Percentiles rank a stretch among this genome's conserved stretches.
Evolutionary conservation across 306 rosid species (phyloP).

Genomic region (Ormosia semicastrata): DNA sequence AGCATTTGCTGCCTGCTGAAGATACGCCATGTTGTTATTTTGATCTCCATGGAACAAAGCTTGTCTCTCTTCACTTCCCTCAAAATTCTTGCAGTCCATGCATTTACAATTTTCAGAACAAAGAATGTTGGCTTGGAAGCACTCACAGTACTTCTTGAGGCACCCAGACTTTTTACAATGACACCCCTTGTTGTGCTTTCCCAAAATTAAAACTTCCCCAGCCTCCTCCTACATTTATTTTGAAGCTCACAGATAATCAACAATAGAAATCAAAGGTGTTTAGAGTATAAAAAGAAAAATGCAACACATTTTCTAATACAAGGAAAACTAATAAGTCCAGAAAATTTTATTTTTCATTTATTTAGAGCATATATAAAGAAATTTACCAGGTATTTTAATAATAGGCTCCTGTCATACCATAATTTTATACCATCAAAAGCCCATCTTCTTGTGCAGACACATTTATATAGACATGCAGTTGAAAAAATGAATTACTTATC

Average conservation of each 20-base stretch:
- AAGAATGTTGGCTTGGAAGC: conserved; percentile 99
- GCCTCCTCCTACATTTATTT: conserved; percentile 76
- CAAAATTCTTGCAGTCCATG: conserved; percentile 98
- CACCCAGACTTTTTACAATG: conserved; percentile 99
- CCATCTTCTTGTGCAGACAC: conserved; percentile 2
- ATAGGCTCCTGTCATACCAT: conserved; percentile 6
- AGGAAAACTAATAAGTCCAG: not conserved
- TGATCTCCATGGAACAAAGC: conserved; percentile 95
- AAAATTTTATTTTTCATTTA: not conserved
- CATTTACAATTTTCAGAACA: conserved; percentile 99
- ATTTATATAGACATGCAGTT: not conserved
- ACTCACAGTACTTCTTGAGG: conserved; percentile 97
- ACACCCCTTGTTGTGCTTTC: conserved; percentile 98
- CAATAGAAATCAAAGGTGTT: not conserved
- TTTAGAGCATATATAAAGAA: not conserved
- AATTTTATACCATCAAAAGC: conserved; percentile 6
- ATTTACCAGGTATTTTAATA: not conserved
- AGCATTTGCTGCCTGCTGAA: conserved; percentile 99
- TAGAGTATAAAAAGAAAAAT: not conserved
- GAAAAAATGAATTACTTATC: not conserved
- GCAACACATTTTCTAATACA: not conserved
- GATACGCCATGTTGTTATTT: conserved; percentile 70
- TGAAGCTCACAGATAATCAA: conserved; percentile 26
- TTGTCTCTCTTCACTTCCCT: conserved; percentile 99
- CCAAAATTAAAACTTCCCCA: conserved; percentile 82